phyloP scores from a whole-genome alignment of 345 rosid species.

The Aquilaria malaccensis region DNA sequence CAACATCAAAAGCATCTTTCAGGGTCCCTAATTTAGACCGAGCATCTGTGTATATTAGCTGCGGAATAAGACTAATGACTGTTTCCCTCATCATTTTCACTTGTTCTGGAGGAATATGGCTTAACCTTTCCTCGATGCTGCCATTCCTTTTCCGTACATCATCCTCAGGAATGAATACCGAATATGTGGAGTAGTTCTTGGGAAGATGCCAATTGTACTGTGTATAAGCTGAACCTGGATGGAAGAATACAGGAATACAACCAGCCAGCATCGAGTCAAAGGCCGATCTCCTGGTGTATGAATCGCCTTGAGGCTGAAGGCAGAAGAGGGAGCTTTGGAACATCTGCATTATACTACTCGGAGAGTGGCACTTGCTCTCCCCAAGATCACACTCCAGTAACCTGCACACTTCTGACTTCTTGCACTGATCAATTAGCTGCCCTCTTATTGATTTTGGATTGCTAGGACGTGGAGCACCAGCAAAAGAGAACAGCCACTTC shows the following conservation, averaged over 20 bases:
- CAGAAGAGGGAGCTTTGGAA: slow-evolving; percentile 82
- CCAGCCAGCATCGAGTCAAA: slow-evolving; percentile 87
- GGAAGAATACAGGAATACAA: slow-evolving; percentile 88
- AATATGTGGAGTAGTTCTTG: slow-evolving; percentile 68
- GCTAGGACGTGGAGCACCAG: slow-evolving; percentile 83
- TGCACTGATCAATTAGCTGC: slow-evolving; percentile 75
- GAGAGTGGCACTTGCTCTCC: slow-evolving; percentile 91
- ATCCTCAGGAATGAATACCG: slow-evolving; percentile 82
- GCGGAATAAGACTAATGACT: slow-evolving; percentile 64
- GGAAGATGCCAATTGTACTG: slow-evolving; percentile 95
- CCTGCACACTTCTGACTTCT: slow-evolving; percentile 44
- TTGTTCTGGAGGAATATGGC: slow-evolving; percentile 60
- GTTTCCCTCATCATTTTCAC: slow-evolving; percentile 68
- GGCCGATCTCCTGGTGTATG: slow-evolving; percentile 84
- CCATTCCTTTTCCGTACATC: slow-evolving; percentile 63
- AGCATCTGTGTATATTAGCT: slow-evolving; percentile 71
- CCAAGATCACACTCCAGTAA: slow-evolving; percentile 82
- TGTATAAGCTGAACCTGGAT: slow-evolving; percentile 88
- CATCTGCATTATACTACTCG: slow-evolving; percentile 85
- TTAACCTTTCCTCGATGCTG: slow-evolving; percentile 69
- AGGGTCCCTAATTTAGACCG: slow-evolving; percentile 56
- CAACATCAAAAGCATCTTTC: slow-evolving; percentile 76
- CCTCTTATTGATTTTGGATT: slow-evolving; percentile 76
- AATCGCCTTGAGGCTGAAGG: slow-evolving; percentile 89
- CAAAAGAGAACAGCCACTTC: slow-evolving; percentile 93